Evolutionary conservation across 106 monocot species (phyloP).

Genomic region (Platanthera guangdongensis): DNA sequence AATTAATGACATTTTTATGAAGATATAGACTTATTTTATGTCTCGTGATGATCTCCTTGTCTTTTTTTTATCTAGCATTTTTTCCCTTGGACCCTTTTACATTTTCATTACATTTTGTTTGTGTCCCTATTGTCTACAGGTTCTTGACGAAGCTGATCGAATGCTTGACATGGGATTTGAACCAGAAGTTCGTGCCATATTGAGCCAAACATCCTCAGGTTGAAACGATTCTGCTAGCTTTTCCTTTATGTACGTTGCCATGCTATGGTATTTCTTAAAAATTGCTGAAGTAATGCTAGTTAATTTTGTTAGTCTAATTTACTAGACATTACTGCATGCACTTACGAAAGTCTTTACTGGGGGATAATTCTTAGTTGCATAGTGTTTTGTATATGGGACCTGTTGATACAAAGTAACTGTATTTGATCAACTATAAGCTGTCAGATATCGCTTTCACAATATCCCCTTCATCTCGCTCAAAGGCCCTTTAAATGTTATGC

Average conservation of each 20-base stretch:
- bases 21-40: neutral
- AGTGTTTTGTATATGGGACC: neutral
- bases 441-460: no score
- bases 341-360: neutral
- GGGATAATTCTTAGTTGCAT: neutral
- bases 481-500: no score
- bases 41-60: neutral
- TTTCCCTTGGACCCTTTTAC: neutral
- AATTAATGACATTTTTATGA: neutral
- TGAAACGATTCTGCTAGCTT: conserved; percentile 9
- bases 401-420: neutral
- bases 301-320: neutral
- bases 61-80: neutral
- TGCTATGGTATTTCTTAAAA: conserved; percentile 1
- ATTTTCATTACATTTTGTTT: neutral
- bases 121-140: conserved; percentile 20
- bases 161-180: conserved; percentile 99
- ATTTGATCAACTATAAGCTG: no score
- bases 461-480: no score
- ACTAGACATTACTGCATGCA: neutral
- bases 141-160: conserved; percentile 98
- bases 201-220: conserved; percentile 74
- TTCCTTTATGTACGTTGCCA: neutral
- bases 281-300: neutral
- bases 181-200: conserved; percentile 93